Evolutionary conservation across 768 basidiomycete species (phyloP), one percentile per base, ranked within the genome.

Genomic region (Boletus bicolor): DNA sequence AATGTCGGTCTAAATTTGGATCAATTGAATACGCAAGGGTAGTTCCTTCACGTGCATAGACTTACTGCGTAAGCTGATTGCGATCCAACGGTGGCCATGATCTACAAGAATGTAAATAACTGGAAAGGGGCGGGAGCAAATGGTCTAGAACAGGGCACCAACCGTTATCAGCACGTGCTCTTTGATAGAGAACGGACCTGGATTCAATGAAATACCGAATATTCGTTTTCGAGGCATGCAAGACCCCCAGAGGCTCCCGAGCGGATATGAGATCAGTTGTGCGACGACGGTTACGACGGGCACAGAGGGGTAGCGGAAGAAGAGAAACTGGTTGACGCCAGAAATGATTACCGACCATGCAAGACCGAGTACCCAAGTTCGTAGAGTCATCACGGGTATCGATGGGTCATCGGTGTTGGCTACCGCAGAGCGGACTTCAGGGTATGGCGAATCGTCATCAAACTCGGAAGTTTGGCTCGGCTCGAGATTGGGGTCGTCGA

Each of bases 151-250:
- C 39, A 39, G 19, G 44, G 37, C 36, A 62, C 78, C 60, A 52
- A 86, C 79, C 42, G 82, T 83, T 55, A 84, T 77, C 55, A 85
- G 68, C 34, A 89, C 89, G 66, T 89, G 86, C 62, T 90, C 87
- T 66, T 90, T 91, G 67, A 89, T 82, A 2, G 80, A 79, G 71
- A 91, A 91, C 2, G 82, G 86, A 28, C 89, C 89, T 0, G 89
- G 88, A 67, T 91, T 91, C 41, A 91, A 64, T 5, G 79, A 73
- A 46, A 85, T 57, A 10, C 86, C 86, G 41, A 86, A 81, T 53
- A 87, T 76, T 39, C 69, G 78, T 65, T 76, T 75, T 54, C 77
- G 76, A 14, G 86, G 87, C 28, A 87, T 47, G 54, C 74, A 72
- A 8, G 76, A 72, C 0, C 83, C 82, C 71, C 81, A 82, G 1